These are phyloP conservation scores for Oryza meridionalis DNA, from an alignment of 176 grass and related monocot genomes.

Conservation along the genomic window DNA sequence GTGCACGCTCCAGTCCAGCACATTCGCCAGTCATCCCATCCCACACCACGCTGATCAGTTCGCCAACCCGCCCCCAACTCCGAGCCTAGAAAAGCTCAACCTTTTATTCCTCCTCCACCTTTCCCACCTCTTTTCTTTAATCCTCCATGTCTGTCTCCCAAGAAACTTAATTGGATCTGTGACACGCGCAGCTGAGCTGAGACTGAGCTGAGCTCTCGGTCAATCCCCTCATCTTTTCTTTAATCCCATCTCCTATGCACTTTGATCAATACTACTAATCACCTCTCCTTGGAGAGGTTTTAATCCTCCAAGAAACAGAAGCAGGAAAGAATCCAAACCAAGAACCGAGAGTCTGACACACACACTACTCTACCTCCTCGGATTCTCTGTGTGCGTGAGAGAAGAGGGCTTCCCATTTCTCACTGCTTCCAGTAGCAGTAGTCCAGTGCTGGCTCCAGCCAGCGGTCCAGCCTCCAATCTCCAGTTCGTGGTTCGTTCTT, in stretches of 20 bases:
- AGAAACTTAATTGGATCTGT: conserved; percentile 37
- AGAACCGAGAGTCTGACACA: conserved; percentile 13
- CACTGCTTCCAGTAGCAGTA: neutral
- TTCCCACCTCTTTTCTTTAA: conserved; percentile 16
- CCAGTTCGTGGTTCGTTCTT: neutral
- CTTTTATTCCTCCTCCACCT: conserved; percentile 36
- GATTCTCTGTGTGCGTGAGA: conserved; percentile 35
- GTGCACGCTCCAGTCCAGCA: neutral
- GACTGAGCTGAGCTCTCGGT: conserved; percentile 25
- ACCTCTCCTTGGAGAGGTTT: conserved; percentile 29
- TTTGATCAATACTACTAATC: conserved; percentile 7
- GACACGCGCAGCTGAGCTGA: conserved; percentile 7
- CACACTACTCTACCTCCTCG: conserved; percentile 29
- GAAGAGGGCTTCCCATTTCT: conserved; percentile 7
- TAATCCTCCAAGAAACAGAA: conserved; percentile 42
- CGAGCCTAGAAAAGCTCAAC: conserved; percentile 25
- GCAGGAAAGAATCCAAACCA: neutral
- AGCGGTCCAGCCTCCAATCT: neutral
- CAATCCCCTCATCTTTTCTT: conserved; percentile 43
- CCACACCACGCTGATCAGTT: neutral
- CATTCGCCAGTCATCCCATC: conserved; percentile 26
- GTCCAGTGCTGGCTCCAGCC: neutral
- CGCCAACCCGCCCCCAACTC: conserved; percentile 20
- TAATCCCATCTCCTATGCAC: conserved; percentile 4
- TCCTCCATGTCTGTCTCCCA: conserved; percentile 11